Conservation (phyloP, 495 filamentous ascomycete genomes). For the Sporormia fimetaria region DNA sequence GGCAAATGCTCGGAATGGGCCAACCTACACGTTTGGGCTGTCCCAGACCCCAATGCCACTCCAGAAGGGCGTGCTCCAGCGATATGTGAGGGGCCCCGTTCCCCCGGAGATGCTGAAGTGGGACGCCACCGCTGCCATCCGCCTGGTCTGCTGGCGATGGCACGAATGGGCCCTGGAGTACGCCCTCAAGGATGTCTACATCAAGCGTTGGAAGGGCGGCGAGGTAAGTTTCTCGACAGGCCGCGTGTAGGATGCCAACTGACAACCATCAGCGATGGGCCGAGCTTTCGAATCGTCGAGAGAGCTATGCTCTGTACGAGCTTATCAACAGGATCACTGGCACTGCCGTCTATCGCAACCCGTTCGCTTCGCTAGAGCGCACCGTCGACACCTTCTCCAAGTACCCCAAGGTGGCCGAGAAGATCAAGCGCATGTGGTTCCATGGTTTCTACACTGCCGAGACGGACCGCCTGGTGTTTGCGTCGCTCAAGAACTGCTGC, state of each 20-base stretch:
- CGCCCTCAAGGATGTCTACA: slow-evolving; percentile 39
- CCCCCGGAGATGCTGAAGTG: slow-evolving; percentile 40
- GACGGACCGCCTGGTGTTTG: slow-evolving; percentile 37
- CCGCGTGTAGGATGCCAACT: neutral
- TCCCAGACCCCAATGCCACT: slow-evolving; percentile 38
- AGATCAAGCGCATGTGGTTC: slow-evolving; percentile 45
- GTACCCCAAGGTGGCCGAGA: slow-evolving; percentile 35
- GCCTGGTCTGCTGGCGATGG: slow-evolving; percentile 40
- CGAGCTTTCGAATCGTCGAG: slow-evolving; percentile 29
- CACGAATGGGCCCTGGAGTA: slow-evolving; percentile 43
- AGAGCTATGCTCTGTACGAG: slow-evolving; percentile 33
- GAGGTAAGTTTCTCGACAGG: slow-evolving; percentile 26
- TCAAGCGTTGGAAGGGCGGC: slow-evolving; percentile 41
- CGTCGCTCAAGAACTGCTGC: slow-evolving; percentile 34
- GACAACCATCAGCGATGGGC: slow-evolving; percentile 28
- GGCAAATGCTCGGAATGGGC: slow-evolving; percentile 34
- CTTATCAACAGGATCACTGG: slow-evolving; percentile 32
- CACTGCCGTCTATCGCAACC: slow-evolving; percentile 42
- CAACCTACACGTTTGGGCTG: slow-evolving; percentile 41
- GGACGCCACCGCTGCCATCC: slow-evolving; percentile 37
- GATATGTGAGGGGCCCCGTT: slow-evolving; percentile 40
- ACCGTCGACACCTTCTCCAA: slow-evolving; percentile 37
- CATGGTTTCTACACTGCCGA: slow-evolving; percentile 42
- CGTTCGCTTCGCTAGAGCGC: slow-evolving; percentile 37
- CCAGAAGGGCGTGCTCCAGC: slow-evolving; percentile 34